Base-by-base conservation (phyloP, 345 rosid species). In the Orychophragmus violaceus region DNA sequence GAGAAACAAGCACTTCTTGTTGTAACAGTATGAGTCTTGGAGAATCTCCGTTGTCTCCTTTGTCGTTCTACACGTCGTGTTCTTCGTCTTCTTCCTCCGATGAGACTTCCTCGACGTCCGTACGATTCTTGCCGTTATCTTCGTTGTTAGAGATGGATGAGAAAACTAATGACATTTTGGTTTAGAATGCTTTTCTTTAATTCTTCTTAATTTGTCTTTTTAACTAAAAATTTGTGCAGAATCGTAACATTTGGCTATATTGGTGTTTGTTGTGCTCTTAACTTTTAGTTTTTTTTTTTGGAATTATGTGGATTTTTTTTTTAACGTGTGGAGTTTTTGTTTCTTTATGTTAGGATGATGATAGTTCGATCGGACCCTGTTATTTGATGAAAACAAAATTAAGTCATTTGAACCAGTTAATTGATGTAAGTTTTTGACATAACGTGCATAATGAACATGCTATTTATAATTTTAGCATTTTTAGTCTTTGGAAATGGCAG, bases 41-140 rank as follows among this genome's bases (percentile, higher is more conserved):
- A 0, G 79, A 71, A 7, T 83, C 96, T 76, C 83, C 91, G 39
- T 72, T 71, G 37, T 83, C 89, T 49, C 85, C 91, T 12, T 78
- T 82, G 44, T 81, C 89, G 1, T 82, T 84, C 19, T 81, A 78
- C 76, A 78, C 84, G 6, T 82, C 81, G 13, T 77, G 81, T 39
- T 74, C 83, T 28, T 72, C 81, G 8, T 72, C 76, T 17, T 69
- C 80, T 28, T 76, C 82, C 10, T 74, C 78, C 8, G 75, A 83
- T 11, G 78, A 78, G 30, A 82, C 87, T 44, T 82, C 87, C 23
- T 71, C 84, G 1, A 68, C 74, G 48, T 79, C 78, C 3, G 74
- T 71, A 21, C 82, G 77, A 13, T 70, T 82, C 64, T 76, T 77
- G 33, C 62, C 72, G 18, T 50, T 81, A 49, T 79, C 79, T 66